phyloP scores from a whole-genome alignment of 306 rosid species.

The Trichosanthes truncata region DNA sequence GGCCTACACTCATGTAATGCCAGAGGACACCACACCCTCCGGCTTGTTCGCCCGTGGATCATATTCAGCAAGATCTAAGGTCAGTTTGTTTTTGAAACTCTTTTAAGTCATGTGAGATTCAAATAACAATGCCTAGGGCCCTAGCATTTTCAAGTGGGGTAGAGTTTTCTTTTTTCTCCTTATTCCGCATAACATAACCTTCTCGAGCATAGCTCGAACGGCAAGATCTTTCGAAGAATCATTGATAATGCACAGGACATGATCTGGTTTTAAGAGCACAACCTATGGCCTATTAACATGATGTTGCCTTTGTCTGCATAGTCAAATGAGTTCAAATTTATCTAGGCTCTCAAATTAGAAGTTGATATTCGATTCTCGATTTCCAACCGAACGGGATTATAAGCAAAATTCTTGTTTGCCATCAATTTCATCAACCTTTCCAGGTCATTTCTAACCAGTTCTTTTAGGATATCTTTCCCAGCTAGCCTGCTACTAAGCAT shows the following conservation, averaged over 20 bases:
- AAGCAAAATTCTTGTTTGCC: background rate
- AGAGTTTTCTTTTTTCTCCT: background rate
- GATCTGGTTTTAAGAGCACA: background rate
- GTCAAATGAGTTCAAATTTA: background rate
- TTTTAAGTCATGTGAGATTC: background rate
- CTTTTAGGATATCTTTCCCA: background rate
- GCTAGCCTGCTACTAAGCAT: background rate
- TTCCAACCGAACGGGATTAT: background rate
- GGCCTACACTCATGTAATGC: slow-evolving; percentile 38
- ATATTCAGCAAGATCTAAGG: slow-evolving; percentile 41
- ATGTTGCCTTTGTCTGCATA: background rate
- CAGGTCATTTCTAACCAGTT: background rate
- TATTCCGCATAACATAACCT: background rate
- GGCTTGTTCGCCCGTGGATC: slow-evolving; percentile 47
- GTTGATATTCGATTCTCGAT: background rate
- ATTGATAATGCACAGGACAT: background rate
- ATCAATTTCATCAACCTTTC: background rate
- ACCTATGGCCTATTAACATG: background rate
- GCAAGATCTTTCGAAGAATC: background rate
- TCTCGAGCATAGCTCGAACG: background rate
- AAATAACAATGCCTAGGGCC: background rate
- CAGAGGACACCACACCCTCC: slow-evolving; percentile 41
- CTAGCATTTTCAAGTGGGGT: background rate
- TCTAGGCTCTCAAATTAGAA: background rate
- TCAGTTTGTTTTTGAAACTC: background rate